These are phyloP conservation scores for Coemansia sp. DNA, from an alignment of 192 early-diverging fungal species.

Conservation along the genomic window DNA sequence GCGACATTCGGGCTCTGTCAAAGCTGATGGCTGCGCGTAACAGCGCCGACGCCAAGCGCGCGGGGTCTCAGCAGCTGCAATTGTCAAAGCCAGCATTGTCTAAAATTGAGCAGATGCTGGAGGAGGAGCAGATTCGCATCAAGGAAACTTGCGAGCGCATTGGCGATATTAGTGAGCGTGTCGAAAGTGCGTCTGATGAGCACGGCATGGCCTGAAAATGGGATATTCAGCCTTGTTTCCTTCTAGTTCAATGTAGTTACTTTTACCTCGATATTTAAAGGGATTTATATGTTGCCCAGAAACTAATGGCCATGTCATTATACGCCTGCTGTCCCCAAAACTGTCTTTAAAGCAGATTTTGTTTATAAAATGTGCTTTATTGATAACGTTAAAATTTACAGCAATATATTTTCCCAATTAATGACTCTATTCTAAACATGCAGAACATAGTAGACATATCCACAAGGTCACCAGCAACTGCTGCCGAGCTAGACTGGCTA, in stretches of 20 bases:
- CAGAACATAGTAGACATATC: not conserved
- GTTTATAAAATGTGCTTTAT: not conserved
- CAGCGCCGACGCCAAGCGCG: conserved; percentile 12
- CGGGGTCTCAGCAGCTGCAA: conserved; percentile 8
- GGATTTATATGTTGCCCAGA: not conserved
- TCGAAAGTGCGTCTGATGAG: conserved; percentile 14
- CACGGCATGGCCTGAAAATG: not conserved
- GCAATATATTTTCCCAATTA: not conserved
- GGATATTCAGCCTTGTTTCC: not conserved
- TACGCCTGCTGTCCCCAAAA: not conserved
- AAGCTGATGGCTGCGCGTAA: not conserved
- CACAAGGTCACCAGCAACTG: not conserved
- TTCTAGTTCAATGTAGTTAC: not conserved
- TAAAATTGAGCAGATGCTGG: conserved; percentile 20
- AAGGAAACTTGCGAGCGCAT: conserved; percentile 35
- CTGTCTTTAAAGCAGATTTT: not conserved
- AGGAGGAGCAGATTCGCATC: conserved; percentile 23
- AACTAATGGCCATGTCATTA: not conserved
- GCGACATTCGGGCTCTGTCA: conserved; percentile 20
- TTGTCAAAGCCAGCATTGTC: conserved; percentile 17
- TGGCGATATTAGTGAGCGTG: conserved; percentile 23
- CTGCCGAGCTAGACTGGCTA: conserved; percentile 34
- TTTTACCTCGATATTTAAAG: not conserved
- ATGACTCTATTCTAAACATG: not conserved
- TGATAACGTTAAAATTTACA: not conserved